These are phyloP conservation scores for Rhynchospora pubera DNA, from an alignment of 176 grass and related monocot genomes.

Conservation along the genomic window DNA sequence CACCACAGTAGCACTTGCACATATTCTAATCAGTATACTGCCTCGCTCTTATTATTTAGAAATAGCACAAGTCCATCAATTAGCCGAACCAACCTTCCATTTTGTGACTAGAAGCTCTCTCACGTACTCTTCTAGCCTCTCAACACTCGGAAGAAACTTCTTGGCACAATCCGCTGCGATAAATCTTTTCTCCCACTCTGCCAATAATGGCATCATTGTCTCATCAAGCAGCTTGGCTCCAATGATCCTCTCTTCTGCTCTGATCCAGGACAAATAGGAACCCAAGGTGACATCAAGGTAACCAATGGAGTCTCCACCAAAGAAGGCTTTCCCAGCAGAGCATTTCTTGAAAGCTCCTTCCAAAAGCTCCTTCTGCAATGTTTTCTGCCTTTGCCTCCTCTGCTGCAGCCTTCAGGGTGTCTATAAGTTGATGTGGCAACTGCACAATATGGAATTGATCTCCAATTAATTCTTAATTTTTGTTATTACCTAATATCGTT, in stretches of 20 bases:
- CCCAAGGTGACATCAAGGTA: conserved; percentile 50
- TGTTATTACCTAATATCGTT: neutral
- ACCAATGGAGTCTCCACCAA: conserved; percentile 41
- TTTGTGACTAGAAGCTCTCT: neutral
- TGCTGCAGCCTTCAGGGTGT: neutral
- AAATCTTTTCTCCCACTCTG: conserved; percentile 37
- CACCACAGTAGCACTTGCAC: neutral
- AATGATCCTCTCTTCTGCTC: conserved; percentile 24
- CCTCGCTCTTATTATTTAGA: neutral
- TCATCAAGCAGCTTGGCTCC: conserved; percentile 24
- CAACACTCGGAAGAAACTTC: conserved; percentile 30
- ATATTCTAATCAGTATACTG: neutral
- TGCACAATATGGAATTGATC: neutral
- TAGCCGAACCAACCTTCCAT: neutral
- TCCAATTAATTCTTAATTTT: neutral
- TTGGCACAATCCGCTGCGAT: conserved; percentile 23
- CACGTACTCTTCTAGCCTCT: conserved; percentile 22
- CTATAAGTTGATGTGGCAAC: conserved; percentile 21
- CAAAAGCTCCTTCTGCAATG: conserved; percentile 7
- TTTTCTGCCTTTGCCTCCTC: conserved; percentile 2
- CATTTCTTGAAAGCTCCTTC: conserved; percentile 42
- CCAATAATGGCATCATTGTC: conserved; percentile 30
- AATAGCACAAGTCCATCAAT: conserved; percentile 1
- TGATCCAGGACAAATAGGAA: conserved; percentile 31
- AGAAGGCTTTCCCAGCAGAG: conserved; percentile 36